Base-by-base conservation (phyloP, 208 protist genomes). In the Wallacemonas collosoma region DNA sequence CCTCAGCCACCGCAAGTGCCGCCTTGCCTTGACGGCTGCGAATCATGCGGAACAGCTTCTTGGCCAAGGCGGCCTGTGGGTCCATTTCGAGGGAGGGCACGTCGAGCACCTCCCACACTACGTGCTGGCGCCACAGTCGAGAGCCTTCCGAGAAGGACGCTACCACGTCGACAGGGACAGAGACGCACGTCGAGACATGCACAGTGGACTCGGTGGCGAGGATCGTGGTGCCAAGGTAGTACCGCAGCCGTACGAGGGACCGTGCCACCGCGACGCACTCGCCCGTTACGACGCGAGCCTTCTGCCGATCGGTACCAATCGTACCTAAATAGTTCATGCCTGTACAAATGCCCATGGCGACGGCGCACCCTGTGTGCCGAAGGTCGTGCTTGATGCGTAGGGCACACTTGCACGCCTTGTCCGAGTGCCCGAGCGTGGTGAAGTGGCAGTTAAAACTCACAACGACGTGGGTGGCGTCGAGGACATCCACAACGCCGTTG, bases 371-470 rank as follows among this genome's bases (percentile, higher is more conserved):
- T 35, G 69, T 56, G 67, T 79, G 60, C 7, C 60, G 3, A 2
- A 51, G 44, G 44, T 56, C 44, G 51, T 80, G 83, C 8, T 77
- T 74, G 68, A 90, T 90, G 9, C 61, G 65, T n/a, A 88, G 65
- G n/a, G 85, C 85, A 45, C 85, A 90, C 68, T 82, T 50, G 56
- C 82, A 87, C 2, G 85, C 85, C 56, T 80, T 80, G 35, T 87
- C 79, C 57, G 87, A 74, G 76, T 90, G 85, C 47, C 85, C 80
- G 44, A 76, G 71, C 2, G 85, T 76, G 17, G 82, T 72, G 63
- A 79, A 83, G 56, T 90, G 85, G 15, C 78, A 86, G 66, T 90
- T 90, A 64, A 87, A 90, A 57, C 76, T 83, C 12, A 86, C 64
- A 17, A 81, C 62, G 0, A 90, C 66, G 26, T 69, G 80, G 38